Evolutionary conservation across 257 asterid species (phyloP), one percentile per base, ranked within the genome.

Genomic region (Scutellaria galericulata): DNA sequence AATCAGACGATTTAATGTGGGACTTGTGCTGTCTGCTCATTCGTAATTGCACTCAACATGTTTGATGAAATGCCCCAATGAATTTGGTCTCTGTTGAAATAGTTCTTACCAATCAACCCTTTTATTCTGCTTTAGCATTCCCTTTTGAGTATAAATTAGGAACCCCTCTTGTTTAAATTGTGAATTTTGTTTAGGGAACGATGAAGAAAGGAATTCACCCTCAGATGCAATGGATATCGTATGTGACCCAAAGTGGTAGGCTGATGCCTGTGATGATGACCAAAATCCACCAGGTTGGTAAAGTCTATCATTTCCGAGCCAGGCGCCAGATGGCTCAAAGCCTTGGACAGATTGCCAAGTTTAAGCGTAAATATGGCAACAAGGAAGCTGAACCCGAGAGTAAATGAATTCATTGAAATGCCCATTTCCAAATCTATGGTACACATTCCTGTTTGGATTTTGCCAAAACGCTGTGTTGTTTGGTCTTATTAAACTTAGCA

Each of bases 121-220:
- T 24, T 24, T 10, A 53, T 53, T 53, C 59, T 71, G 46, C 75
- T 56, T 31, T 45, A 59, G 75, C 37, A 35, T 64, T 69, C 18
- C 62, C 41, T 1, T 48, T 40, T 18, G 13, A 8, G 35, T 39
- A 72, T 56, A n/a, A 7, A 13, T 14, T 22, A 24, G 27, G 27
- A 24, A 24, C 27, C 18, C 31, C 39, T 44, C 46, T 8, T 39
- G 37, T 41, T 41, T 14, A 55, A n/a, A n/a, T 39, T 74, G 27
- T 81, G 83, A 72, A 7, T 66, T 13, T 69, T 76, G 1, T 35
- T 57, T 40, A 77, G 84, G 83, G 58, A 64, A 77, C 69, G 67
- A 90, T 90, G 97, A 88, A 85, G 89, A 90, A 90, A 79, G 97
- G 97, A 72, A 78, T 88, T 65, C 96, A 90, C 71, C 93, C 96